These are phyloP conservation scores for Hymenoscyphus infarciens DNA, from an alignment of 2,329 filamentous ascomycete genomes.

Conservation along the genomic window DNA sequence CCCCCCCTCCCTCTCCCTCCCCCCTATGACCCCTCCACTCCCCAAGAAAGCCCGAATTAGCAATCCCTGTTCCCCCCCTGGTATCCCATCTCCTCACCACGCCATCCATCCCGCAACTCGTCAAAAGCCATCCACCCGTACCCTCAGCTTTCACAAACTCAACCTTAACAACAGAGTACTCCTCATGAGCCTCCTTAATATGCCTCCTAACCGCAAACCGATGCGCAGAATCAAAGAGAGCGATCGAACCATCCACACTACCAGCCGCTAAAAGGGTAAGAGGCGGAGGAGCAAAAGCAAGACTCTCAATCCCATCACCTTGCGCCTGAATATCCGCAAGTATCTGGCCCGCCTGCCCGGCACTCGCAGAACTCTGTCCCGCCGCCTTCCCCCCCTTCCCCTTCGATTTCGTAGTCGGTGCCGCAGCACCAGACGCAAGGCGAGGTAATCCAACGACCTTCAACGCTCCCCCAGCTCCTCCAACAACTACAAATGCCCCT, in stretches of 20 bases:
- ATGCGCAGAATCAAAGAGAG: slow-evolving; percentile 80
- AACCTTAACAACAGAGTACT: slow-evolving; percentile 87
- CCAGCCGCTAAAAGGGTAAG: slow-evolving; percentile 58
- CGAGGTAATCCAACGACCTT: slow-evolving; percentile 82
- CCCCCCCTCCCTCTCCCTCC: slow-evolving; percentile 80
- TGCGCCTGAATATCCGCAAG: slow-evolving; percentile 82
- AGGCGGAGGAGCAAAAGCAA: slow-evolving; percentile 57
- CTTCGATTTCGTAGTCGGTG: slow-evolving; percentile 27
- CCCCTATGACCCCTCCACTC: slow-evolving; percentile 91
- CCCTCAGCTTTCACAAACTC: slow-evolving; percentile 67
- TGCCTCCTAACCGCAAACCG: slow-evolving; percentile 83
- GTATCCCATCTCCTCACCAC: slow-evolving; percentile 87
- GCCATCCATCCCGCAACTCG: slow-evolving; percentile 87
- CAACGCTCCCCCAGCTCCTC: slow-evolving; percentile 82
- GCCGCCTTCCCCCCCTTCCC: slow-evolving; percentile 37
- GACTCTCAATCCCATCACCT: slow-evolving; percentile 73
- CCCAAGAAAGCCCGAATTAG: slow-evolving; percentile 66
- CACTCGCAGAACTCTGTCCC: slow-evolving; percentile 38
- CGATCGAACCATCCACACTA: slow-evolving; percentile 74
- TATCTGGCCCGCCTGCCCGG: slow-evolving; percentile 63
- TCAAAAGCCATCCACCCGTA: slow-evolving; percentile 65
- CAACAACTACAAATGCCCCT: slow-evolving; percentile 76
- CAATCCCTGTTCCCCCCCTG: slow-evolving; percentile 62
- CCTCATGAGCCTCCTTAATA: slow-evolving; percentile 78
- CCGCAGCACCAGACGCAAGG: slow-evolving; percentile 31